Base-by-base conservation (phyloP, 2,329 filamentous ascomycete genomes). In the Colletotrichum tropicicola region DNA sequence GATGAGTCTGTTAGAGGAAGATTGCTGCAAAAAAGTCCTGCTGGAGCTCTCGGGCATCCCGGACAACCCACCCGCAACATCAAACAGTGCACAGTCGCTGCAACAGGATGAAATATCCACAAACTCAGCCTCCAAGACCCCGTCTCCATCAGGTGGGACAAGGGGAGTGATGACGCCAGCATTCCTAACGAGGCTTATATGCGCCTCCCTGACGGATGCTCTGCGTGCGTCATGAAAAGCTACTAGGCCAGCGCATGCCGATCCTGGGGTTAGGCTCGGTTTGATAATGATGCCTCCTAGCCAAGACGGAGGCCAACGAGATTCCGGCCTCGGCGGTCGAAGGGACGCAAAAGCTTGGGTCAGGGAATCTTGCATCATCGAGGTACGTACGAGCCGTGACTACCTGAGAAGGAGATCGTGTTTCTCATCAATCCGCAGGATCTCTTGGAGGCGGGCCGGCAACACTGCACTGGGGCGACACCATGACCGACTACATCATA, bases 91-190 rank as follows among this genome's bases (percentile, higher is more conserved):
- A 56, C 69, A 15, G 55, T 55, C 10, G 68, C 19, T 37, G 13
- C 15, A 6, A 47, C 44, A 28, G 44, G 32, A 28, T 67, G 66
- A 54, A 12, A n/a, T 25, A 9, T 7, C 0, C 35, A 45, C 71
- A 72, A 74, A 13, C 81, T 77, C 68, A 78, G 83, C 71, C 68
- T 73, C 8, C 65, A 68, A 70, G 2, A 70, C 70, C 62, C 75
- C 71, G 68, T 81, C 60, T 78, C 77, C 52, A 71, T 70, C 65
- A 70, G 76, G 65, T 74, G 70, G 71, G 73, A 83, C 58, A 80
- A 83, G 52, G 85, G 76, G 71, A 78, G 78, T 63, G 84, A 87
- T 69, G 82, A 82, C 72, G 80, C 82, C 12, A 87, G 84, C 70
- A 74, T 86, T 41, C 84, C 84, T 2, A 68, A 79, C 58, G 67